A percentile compares a stretch with the other conserved stretches of the same genome.
These are phyloP conservation scores for Cadophora luteo-olivacea DNA, from an alignment of 2,329 filamentous ascomycete species.

Conservation along the genomic window DNA sequence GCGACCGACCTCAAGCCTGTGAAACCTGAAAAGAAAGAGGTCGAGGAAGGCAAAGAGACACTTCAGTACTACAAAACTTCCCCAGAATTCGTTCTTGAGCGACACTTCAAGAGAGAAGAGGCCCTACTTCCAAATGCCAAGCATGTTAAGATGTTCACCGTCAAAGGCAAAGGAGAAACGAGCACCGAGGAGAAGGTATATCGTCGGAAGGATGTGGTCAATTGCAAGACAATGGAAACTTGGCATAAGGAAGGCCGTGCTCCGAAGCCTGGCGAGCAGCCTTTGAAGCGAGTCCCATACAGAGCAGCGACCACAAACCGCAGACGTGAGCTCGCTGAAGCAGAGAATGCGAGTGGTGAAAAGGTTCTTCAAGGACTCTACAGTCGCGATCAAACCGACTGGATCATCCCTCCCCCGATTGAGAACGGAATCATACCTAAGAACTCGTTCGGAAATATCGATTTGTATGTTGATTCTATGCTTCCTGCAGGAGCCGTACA, in stretches of 20 bases:
- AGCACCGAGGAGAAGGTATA: slow-evolving; percentile 84
- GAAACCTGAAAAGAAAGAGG: slow-evolving; percentile 74
- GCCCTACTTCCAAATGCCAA: slow-evolving; percentile 74
- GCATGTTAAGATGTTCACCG: slow-evolving; percentile 76
- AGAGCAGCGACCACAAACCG: slow-evolving; percentile 89
- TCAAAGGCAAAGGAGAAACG: slow-evolving; percentile 73
- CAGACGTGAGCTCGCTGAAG: slow-evolving; percentile 87
- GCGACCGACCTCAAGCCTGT: slow-evolving; percentile 75
- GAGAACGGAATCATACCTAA: slow-evolving; percentile 86
- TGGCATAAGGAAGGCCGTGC: slow-evolving; percentile 97
- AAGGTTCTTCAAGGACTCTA: slow-evolving; percentile 90
- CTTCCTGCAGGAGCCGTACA: slow-evolving; percentile 85
- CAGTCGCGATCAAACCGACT: slow-evolving; percentile 85
- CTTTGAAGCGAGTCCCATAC: slow-evolving; percentile 87
- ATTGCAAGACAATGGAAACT: slow-evolving; percentile 89
- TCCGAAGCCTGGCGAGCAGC: slow-evolving; percentile 71
- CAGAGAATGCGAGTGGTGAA: slow-evolving; percentile 74
- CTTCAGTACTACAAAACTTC: slow-evolving; percentile 89
- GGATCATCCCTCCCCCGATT: slow-evolving; percentile 92
- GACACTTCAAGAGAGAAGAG: slow-evolving; percentile 91
- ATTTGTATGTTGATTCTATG: slow-evolving; percentile 94
- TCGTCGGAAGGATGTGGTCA: slow-evolving; percentile 77
- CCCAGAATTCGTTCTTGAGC: slow-evolving; percentile 81
- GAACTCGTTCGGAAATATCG: slow-evolving; percentile 95
- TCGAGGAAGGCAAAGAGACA: slow-evolving; percentile 79